phyloP scores from a whole-genome alignment of 352 stramenopile genomes.

The Saprolegnia diclina region DNA sequence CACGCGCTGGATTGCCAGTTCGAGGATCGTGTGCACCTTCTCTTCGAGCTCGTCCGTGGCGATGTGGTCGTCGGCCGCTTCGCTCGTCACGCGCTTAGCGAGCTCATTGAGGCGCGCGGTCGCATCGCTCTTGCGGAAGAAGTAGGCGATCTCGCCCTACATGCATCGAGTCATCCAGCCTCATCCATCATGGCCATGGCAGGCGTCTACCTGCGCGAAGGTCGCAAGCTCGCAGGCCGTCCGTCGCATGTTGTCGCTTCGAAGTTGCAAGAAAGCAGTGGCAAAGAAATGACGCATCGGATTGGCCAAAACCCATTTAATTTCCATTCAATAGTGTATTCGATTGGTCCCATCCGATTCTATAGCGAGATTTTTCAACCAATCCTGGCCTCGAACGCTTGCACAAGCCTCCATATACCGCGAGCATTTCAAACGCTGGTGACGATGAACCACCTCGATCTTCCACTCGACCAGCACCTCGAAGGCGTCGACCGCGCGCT shows the following conservation, averaged over 20 bases:
- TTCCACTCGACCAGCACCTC: conserved; percentile 5
- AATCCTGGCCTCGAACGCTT: not conserved
- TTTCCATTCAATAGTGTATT: not conserved
- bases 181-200: not conserved
- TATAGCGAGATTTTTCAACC: not conserved
- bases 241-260: not conserved
- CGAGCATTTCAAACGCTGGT: not conserved
- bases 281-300: not conserved
- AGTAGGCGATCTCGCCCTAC: conserved; percentile 50
- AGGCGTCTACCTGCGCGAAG: conserved; percentile 1
- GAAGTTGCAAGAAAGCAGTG: conserved; percentile 2
- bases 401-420: too few species aligned
- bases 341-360: not conserved
- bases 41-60: conserved; percentile 30
- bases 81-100: conserved; percentile 30
- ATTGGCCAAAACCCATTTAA: not conserved
- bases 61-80: not conserved
- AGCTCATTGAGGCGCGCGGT: conserved; percentile 45
- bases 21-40: conserved; percentile 59
- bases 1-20: conserved; percentile 75
- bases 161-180: not conserved
- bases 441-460: conserved; percentile 5
- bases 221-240: not conserved
- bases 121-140: conserved; percentile 53
- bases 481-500: not conserved